These are phyloP conservation scores for Daldinia loculata DNA, from an alignment of 495 filamentous ascomycete genomes.

Conservation along the genomic window DNA sequence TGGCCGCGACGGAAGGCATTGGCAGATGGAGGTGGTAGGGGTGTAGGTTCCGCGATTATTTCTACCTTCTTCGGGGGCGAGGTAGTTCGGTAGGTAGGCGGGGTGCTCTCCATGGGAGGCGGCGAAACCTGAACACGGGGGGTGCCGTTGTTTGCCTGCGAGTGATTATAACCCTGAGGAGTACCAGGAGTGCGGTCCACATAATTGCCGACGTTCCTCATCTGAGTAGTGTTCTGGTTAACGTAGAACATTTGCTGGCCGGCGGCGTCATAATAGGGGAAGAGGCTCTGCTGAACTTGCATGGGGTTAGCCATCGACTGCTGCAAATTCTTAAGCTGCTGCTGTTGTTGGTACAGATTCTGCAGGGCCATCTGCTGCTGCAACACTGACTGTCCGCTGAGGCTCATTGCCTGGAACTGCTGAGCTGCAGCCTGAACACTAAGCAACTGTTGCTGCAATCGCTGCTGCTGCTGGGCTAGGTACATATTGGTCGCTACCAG, in stretches of 20 bases:
- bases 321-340: slow-evolving; percentile 78
- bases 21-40: slow-evolving; percentile 80
- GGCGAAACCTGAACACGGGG: slow-evolving; percentile 82
- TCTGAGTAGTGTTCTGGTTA: slow-evolving; percentile 60
- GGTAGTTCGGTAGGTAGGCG: slow-evolving; percentile 62
- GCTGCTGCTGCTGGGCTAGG: slow-evolving; percentile 87
- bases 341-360: slow-evolving; percentile 65
- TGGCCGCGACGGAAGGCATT: slow-evolving; percentile 91
- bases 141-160: slow-evolving; percentile 53
- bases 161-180: slow-evolving; percentile 47
- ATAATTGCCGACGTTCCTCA: slow-evolving; percentile 42
- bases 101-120: slow-evolving; percentile 65
- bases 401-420: slow-evolving; percentile 79
- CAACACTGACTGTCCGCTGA: slow-evolving; percentile 59
- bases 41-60: slow-evolving; percentile 70
- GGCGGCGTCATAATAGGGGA: slow-evolving; percentile 81
- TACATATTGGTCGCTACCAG: slow-evolving; percentile 85
- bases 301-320: slow-evolving; percentile 64
- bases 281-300: slow-evolving; percentile 65
- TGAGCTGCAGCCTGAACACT: slow-evolving; percentile 68
- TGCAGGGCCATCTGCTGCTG: slow-evolving; percentile 54
- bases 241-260: slow-evolving; percentile 76
- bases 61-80: slow-evolving; percentile 74
- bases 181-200: slow-evolving; percentile 43
- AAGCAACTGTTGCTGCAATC: slow-evolving; percentile 69